A percentile compares a stretch with the other conserved stretches of the same genome.
These are phyloP conservation scores for Alternaria tenuissima DNA, from an alignment of 2,329 filamentous ascomycete genomes.

Conservation along the genomic window DNA sequence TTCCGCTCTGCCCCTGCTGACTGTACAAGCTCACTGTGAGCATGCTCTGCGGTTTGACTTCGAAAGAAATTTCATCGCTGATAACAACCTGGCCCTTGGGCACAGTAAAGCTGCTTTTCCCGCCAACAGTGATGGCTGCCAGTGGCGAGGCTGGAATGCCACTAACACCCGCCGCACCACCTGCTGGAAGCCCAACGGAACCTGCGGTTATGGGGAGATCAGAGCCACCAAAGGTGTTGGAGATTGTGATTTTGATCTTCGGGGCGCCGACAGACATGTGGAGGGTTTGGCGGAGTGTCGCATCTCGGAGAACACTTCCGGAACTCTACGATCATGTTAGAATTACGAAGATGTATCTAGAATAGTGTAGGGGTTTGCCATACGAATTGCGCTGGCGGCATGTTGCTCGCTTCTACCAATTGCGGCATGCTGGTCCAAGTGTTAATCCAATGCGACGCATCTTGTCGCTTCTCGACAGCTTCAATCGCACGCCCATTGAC, in stretches of 20 bases:
- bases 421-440: constrained; percentile 73
- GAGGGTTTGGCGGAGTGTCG: constrained; percentile 72
- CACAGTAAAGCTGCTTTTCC: constrained; percentile 58
- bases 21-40: constrained; percentile 66
- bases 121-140: constrained; percentile 66
- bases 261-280: constrained; percentile 65
- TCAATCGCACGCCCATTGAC: constrained; percentile 9
- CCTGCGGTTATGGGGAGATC: constrained; percentile 67
- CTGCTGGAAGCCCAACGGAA: constrained; percentile 64
- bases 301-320: constrained; percentile 64
- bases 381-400: constrained; percentile 66
- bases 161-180: constrained; percentile 62
- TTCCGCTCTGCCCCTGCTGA: constrained; percentile 64
- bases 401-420: constrained; percentile 67
- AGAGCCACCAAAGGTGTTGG: constrained; percentile 70
- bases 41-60: constrained; percentile 60
- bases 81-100: constrained; percentile 65
- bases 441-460: constrained; percentile 64
- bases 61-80: constrained; percentile 67
- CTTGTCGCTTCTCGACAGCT: constrained; percentile 23
- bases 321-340: constrained; percentile 56
- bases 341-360: constrained; percentile 9
- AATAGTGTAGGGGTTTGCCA: neutral
- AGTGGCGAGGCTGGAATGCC: constrained; percentile 67
- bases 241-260: constrained; percentile 69